Conservation (phyloP, 352 stramenopile species). For the Phytopythium kandeliae region DNA sequence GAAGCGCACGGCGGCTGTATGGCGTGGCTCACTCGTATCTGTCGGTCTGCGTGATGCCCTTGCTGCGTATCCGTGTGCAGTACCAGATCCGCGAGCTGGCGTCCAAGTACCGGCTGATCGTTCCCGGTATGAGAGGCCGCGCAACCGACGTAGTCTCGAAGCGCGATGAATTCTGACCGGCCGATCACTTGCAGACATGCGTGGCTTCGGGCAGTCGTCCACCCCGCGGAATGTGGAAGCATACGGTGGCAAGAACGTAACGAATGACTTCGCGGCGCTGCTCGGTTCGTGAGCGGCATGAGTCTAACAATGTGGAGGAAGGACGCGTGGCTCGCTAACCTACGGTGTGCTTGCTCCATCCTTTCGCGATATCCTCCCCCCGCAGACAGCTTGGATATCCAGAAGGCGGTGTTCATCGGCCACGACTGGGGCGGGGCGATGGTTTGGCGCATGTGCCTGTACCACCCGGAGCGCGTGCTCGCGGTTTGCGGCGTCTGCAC, state of each 20-base stretch:
- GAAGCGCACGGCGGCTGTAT: too few species aligned
- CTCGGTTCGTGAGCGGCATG: conserved; percentile 20
- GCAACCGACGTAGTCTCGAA: too few species aligned
- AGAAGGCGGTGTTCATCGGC: conserved; percentile 62
- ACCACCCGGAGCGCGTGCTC: conserved; percentile 52
- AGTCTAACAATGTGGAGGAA: background rate
- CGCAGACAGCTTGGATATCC: conserved; percentile 57
- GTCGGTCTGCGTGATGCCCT: too few species aligned
- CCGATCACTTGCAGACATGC: too few species aligned
- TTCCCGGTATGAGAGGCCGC: conserved; percentile 37
- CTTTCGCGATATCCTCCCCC: background rate
- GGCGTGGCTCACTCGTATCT: conserved; percentile 5
- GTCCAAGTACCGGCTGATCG: conserved; percentile 44
- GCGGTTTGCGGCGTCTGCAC: conserved; percentile 61
- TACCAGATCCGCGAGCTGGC: conserved; percentile 54
- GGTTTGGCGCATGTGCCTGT: conserved; percentile 68
- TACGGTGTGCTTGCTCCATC: too few species aligned
- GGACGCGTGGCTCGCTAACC: background rate
- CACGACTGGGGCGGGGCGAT: conserved; percentile 68
- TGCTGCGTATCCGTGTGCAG: too few species aligned
- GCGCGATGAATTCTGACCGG: too few species aligned
- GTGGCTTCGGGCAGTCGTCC: conserved; percentile 57
- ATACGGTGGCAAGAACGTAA: conserved; percentile 62
- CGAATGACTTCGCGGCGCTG: conserved; percentile 38
- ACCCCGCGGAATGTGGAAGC: conserved; percentile 30